Percentiles rank a stretch among this genome's conserved stretches.
Evolutionary conservation across 2,329 filamentous ascomycete genomes (phyloP).

Genomic region (Penicillium occitanis): DNA sequence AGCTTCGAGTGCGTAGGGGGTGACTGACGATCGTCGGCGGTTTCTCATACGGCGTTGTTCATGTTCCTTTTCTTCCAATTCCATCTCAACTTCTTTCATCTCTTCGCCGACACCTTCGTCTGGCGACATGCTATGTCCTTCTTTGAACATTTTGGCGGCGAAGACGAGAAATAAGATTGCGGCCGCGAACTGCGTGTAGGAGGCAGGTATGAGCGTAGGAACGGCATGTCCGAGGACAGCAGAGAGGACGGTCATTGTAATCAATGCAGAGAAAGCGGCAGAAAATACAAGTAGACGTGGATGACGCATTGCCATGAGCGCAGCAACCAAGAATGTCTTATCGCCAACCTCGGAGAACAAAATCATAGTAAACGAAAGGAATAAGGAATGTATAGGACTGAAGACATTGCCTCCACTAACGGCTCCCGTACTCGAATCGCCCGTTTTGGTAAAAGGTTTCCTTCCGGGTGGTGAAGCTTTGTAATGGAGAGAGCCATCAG

Average conservation of each 20-base stretch:
- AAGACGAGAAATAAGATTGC: conserved; percentile 86
- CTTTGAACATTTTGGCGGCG: conserved; percentile 76
- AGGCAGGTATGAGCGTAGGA: conserved; percentile 83
- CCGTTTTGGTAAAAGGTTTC: conserved; percentile 28
- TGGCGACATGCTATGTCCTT: conserved; percentile 84
- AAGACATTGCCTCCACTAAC: conserved; percentile 52
- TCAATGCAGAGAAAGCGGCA: conserved; percentile 85
- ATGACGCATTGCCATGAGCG: conserved; percentile 99
- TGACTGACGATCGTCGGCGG: conserved; percentile 65
- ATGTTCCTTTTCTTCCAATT: conserved; percentile 90
- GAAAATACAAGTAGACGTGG: conserved; percentile 90
- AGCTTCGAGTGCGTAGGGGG: conserved; percentile 76
- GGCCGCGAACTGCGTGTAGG: conserved; percentile 85
- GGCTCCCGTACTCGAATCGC: conserved; percentile 28
- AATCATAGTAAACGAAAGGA: conserved; percentile 96
- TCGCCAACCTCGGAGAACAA: conserved; percentile 94
- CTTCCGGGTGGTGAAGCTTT: conserved; percentile 32
- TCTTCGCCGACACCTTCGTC: conserved; percentile 93
- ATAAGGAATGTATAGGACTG: conserved; percentile 79
- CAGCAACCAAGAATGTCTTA: conserved; percentile 96
- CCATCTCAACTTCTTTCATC: conserved; percentile 95
- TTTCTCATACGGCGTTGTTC: conserved; percentile 62
- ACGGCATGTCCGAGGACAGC: conserved; percentile 90
- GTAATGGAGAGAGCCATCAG: conserved; percentile 34
- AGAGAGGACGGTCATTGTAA: conserved; percentile 93